Evolutionary conservation across 2,329 filamentous ascomycete genomes (phyloP).

Genomic region (Rhinocladiella similis): DNA sequence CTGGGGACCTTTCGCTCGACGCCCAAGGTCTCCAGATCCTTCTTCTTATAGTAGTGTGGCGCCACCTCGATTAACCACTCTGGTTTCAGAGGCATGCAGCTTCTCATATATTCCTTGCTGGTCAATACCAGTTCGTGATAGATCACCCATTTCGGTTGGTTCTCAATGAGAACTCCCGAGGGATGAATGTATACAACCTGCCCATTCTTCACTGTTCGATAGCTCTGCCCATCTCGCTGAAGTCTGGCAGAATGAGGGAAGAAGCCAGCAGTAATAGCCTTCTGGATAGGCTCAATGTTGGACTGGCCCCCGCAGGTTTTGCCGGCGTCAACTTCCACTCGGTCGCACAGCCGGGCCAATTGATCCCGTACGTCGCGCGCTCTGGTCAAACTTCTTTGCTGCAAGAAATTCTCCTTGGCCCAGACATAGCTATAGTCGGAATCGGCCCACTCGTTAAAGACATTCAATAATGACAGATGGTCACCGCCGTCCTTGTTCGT

Average conservation of each 20-base stretch:
- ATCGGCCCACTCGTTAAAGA: conserved; percentile 96
- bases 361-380: conserved; percentile 92
- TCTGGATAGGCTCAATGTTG: conserved; percentile 78
- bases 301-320: conserved; percentile 61
- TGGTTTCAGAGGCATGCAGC: conserved; percentile 78
- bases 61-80: conserved; percentile 87
- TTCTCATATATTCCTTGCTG: conserved; percentile 91
- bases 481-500: conserved; percentile 90
- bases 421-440: conserved; percentile 85
- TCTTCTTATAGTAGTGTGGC: conserved; percentile 91
- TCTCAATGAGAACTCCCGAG: conserved; percentile 73
- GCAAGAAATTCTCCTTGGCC: conserved; percentile 89
- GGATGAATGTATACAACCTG: conserved; percentile 91
- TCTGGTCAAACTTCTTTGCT: conserved; percentile 83
- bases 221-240: conserved; percentile 79
- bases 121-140: conserved; percentile 81
- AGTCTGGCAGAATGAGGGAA: conserved; percentile 89
- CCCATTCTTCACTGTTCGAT: conserved; percentile 88
- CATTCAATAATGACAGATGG: conserved; percentile 81
- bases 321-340: conserved; percentile 75
- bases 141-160: conserved; percentile 73
- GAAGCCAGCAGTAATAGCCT: conserved; percentile 86
- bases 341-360: conserved; percentile 85
- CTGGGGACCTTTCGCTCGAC: conserved; percentile 74
- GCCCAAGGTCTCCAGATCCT: conserved; percentile 80